Base-by-base conservation (phyloP, 1,284 basidiomycete species). In the Leccinum fallax region DNA sequence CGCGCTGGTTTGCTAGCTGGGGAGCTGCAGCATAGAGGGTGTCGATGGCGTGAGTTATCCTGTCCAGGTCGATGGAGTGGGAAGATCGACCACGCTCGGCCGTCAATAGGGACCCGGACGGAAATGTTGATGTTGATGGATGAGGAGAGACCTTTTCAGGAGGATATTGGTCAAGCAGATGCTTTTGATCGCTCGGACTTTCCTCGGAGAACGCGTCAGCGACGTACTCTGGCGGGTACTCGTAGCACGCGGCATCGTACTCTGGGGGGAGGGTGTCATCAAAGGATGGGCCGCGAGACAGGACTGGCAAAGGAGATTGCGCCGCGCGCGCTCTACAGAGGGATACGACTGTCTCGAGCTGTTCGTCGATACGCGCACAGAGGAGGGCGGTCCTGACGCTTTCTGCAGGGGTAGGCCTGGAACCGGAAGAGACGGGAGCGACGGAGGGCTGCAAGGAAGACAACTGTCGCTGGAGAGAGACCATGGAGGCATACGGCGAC, bases 1-100 rank as follows among this genome's bases (percentile, higher is more conserved):
- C 92, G 1, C 95, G 86, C 74, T 97, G 95, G 70, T 93, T 89
- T 61, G 90, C 85, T 48, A 96, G 76, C 73, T 95, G 93, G 0
- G 95, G 94, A 1, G 92, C 88, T 32, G 90, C 88, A 15, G 84
- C 74, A 72, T 95, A 93, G 10, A 97, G 77, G 28, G 94, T 81
- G 70, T 95, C 94, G 66, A 97, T 95, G 21, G 94, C 94, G 71
- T 85, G 83, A 0, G 92, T 86, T 48, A 97, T 87, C 5, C 85
- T 82, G 67, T 96, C 94, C 21, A 97, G 79, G 70, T 97, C 95
- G 89, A 79, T 59, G 82, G 82, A 85, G 86, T 88, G 53, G 21
- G 64, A 51, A 8, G 60, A 7, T 13, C 30, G 59, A 1, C 53
- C 26, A 76, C 90, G 93, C 72, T 94, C 91, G 70, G 81, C 75